These are phyloP conservation scores for Chrysochromulina parva DNA, from an alignment of 78 protist species.

Conservation along the genomic window DNA sequence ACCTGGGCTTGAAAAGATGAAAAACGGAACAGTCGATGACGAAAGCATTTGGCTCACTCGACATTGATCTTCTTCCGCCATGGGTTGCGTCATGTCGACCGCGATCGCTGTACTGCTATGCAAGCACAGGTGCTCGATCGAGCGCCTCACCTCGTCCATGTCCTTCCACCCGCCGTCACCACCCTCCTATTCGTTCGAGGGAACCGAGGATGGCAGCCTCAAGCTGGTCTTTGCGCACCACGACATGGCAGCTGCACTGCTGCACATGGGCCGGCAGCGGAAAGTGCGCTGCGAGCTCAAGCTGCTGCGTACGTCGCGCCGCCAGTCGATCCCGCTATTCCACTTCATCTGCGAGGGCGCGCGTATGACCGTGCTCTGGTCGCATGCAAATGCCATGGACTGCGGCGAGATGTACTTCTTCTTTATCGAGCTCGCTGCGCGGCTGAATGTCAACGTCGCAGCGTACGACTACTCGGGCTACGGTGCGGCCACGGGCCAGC, in stretches of 20 bases:
- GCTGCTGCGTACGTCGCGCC: not conserved
- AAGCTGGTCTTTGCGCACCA: not conserved
- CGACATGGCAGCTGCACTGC: not conserved
- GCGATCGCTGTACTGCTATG: not conserved
- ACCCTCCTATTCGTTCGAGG: not conserved
- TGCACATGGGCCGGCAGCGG: not conserved
- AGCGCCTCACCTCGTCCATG: not conserved
- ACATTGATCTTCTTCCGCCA: not conserved
- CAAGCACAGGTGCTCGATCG: not conserved
- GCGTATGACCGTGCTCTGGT: not conserved
- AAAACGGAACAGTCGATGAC: no score
- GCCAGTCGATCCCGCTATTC: not conserved
- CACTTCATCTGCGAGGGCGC: not conserved
- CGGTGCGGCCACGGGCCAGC: not conserved
- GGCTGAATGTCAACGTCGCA: not conserved
- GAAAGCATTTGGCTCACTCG: no score
- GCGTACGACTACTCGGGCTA: slow-evolving; percentile 1
- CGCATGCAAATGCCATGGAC: slow-evolving; percentile 8
- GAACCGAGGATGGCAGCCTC: not conserved
- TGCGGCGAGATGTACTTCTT: not conserved
- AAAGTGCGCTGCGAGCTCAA: not conserved
- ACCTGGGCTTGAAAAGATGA: no score
- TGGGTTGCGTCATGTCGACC: not conserved
- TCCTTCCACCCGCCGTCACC: not conserved
- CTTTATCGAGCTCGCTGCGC: not conserved